Evolutionary conservation across 805 yeast species (phyloP).

Genomic region (Candida hispaniensis): DNA sequence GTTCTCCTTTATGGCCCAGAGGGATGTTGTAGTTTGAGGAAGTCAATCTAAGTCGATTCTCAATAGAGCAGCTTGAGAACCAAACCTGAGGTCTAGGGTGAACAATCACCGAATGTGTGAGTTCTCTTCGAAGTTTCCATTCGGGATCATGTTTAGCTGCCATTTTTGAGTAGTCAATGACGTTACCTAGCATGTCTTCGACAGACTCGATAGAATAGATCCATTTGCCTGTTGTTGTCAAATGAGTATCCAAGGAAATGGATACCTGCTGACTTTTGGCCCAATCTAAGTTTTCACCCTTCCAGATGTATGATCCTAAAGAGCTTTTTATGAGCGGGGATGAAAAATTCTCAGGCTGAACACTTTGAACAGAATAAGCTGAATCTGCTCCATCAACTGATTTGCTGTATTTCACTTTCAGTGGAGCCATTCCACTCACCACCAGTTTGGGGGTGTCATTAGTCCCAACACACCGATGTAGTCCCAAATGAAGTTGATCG

Average conservation of each 20-base stretch:
- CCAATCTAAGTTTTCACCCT: slow-evolving; percentile 25
- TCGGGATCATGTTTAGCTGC: slow-evolving; percentile 20
- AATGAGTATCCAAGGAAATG: slow-evolving; percentile 35
- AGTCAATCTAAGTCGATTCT: slow-evolving; percentile 26
- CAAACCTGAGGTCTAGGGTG: slow-evolving; percentile 47
- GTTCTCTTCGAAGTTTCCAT: slow-evolving; percentile 23
- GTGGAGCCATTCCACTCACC: slow-evolving; percentile 70
- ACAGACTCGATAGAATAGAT: slow-evolving; percentile 47
- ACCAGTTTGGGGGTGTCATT: slow-evolving; percentile 42
- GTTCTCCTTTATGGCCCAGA: slow-evolving; percentile 29
- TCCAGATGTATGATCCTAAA: slow-evolving; percentile 17
- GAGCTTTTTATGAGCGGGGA: slow-evolving; percentile 24
- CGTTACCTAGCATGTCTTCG: slow-evolving; percentile 58
- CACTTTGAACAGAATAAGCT: slow-evolving; percentile 33
- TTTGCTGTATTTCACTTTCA: slow-evolving; percentile 42
- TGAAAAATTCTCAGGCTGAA: slow-evolving; percentile 40
- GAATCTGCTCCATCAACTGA: slow-evolving; percentile 32
- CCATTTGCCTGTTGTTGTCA: slow-evolving; percentile 41
- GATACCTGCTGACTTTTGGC: slow-evolving; percentile 32
- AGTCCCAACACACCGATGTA: slow-evolving; percentile 55
- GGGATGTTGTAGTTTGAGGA: slow-evolving; percentile 19
- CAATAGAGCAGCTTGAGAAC: slow-evolving; percentile 29
- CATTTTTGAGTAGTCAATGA: slow-evolving; percentile 28
- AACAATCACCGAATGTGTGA: slow-evolving; percentile 38
- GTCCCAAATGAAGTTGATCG: slow-evolving; percentile 25